Evolutionary conservation across 306 rosid genomes (phyloP).

Genomic region (Bauhinia variegata): DNA sequence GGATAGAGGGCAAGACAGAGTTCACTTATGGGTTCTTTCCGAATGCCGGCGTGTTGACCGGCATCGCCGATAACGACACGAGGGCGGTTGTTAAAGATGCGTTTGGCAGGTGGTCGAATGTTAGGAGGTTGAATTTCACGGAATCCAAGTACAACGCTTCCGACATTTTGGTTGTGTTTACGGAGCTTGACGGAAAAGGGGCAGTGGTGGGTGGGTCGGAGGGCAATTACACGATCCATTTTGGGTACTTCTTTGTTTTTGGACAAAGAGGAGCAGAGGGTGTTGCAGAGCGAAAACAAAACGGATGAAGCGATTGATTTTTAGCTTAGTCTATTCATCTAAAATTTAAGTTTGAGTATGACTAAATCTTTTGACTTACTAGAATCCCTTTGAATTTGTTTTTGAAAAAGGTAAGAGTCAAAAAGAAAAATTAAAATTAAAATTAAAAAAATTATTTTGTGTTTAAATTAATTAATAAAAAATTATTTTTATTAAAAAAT

Average conservation of each 20-base stretch:
- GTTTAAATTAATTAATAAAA: too few species aligned
- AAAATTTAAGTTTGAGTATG: too few species aligned
- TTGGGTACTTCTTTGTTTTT: background rate
- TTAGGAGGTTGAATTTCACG: background rate
- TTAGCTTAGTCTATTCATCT: too few species aligned
- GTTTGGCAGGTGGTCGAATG: background rate
- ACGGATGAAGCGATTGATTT: conserved; percentile 5
- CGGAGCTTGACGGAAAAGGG: background rate
- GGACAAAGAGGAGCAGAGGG: background rate
- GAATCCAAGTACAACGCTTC: background rate
- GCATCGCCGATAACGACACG: background rate
- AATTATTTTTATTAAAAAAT: too few species aligned
- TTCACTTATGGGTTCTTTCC: background rate
- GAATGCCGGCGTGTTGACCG: background rate
- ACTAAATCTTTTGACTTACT: too few species aligned
- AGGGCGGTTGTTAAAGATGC: background rate
- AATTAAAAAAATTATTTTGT: too few species aligned
- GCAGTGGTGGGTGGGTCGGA: background rate
- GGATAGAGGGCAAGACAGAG: background rate
- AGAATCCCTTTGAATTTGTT: too few species aligned
- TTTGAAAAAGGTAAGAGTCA: too few species aligned
- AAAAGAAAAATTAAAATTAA: too few species aligned
- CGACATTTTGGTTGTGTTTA: background rate
- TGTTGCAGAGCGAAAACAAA: background rate
- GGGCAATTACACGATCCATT: background rate